A percentile compares a stretch with the other conserved stretches of the same genome.
phyloP scores from a whole-genome alignment of 2,329 filamentous ascomycete genomes.

The Bertia moriformis region DNA sequence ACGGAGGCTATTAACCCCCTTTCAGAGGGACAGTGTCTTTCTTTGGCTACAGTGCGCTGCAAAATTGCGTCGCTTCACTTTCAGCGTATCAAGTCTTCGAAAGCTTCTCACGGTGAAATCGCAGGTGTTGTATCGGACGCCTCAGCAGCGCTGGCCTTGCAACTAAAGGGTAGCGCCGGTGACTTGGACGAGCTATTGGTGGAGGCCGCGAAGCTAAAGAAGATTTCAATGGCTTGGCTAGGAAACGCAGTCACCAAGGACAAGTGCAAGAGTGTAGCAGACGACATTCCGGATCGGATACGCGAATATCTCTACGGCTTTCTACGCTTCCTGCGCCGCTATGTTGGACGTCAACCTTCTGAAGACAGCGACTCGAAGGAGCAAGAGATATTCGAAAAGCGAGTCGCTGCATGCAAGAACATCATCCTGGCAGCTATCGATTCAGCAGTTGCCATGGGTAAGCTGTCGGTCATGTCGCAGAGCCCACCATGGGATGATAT shows the following conservation, averaged over 20 bases:
- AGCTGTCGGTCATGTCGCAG: slow-evolving; percentile 18
- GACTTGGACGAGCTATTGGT: slow-evolving; percentile 26
- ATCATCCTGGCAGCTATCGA: slow-evolving; percentile 22
- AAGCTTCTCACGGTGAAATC: slow-evolving; percentile 7
- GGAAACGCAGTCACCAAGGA: slow-evolving; percentile 13
- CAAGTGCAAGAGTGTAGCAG: not conserved
- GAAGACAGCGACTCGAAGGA: slow-evolving; percentile 13
- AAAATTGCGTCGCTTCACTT: slow-evolving; percentile 20
- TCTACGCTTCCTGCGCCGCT: slow-evolving; percentile 21
- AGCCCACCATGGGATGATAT: slow-evolving; percentile 19
- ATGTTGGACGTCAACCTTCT: slow-evolving; percentile 16
- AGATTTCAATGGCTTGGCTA: slow-evolving; percentile 19
- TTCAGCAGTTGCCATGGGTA: slow-evolving; percentile 20
- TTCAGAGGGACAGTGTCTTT: slow-evolving; percentile 14
- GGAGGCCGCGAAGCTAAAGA: slow-evolving; percentile 24
- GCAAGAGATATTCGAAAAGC: slow-evolving; percentile 13
- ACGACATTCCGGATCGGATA: slow-evolving; percentile 2
- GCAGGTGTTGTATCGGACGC: slow-evolving; percentile 12
- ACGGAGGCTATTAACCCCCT: slow-evolving; percentile 14
- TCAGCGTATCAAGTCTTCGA: slow-evolving; percentile 11
- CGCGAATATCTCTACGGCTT: slow-evolving; percentile 19
- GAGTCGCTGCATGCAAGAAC: slow-evolving; percentile 14
- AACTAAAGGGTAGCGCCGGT: slow-evolving; percentile 18
- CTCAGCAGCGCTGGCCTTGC: slow-evolving; percentile 15
- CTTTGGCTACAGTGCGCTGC: slow-evolving; percentile 18